Evolutionary conservation across 1,284 basidiomycete genomes (phyloP).

Genomic region (Ustilago crameri): DNA sequence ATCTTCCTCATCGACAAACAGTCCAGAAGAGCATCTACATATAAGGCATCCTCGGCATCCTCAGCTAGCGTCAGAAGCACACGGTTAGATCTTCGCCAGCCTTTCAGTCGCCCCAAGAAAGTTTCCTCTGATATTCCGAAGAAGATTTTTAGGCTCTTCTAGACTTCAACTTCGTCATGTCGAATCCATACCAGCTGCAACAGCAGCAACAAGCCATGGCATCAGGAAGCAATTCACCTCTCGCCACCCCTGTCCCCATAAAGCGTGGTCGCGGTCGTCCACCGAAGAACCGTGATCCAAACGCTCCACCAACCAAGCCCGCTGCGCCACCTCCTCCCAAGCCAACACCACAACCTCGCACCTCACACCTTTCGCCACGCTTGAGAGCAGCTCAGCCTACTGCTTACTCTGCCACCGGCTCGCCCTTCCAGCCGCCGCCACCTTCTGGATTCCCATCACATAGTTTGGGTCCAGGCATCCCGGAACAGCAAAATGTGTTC

Average conservation of each 20-base stretch:
- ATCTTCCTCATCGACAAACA: too few species aligned
- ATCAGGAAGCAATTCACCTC: conserved; percentile 45
- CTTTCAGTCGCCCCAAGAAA: not conserved
- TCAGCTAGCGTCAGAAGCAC: too few species aligned
- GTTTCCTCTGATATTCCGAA: not conserved
- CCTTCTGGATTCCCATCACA: conserved; percentile 26
- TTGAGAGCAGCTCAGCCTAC: conserved; percentile 23
- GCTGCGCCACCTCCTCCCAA: conserved; percentile 28
- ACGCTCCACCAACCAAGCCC: conserved; percentile 21
- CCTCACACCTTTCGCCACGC: conserved; percentile 41
- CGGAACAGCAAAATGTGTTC: conserved; percentile 40
- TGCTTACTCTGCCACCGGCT: conserved; percentile 20
- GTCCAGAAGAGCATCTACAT: too few species aligned
- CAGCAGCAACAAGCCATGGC: conserved; percentile 44
- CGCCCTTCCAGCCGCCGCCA: conserved; percentile 37
- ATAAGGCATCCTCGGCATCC: too few species aligned
- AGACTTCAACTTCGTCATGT: conserved; percentile 17
- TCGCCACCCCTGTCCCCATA: conserved; percentile 34
- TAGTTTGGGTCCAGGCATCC: conserved; percentile 37
- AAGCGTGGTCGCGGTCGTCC: conserved; percentile 48
- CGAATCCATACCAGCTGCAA: conserved; percentile 41
- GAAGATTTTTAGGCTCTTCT: not conserved
- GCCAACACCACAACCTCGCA: conserved; percentile 41
- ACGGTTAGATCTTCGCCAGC: too few species aligned
- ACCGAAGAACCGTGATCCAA: conserved; percentile 47